Base-by-base conservation (phyloP, 768 basidiomycete species). In the Trametopsis cervina region DNA sequence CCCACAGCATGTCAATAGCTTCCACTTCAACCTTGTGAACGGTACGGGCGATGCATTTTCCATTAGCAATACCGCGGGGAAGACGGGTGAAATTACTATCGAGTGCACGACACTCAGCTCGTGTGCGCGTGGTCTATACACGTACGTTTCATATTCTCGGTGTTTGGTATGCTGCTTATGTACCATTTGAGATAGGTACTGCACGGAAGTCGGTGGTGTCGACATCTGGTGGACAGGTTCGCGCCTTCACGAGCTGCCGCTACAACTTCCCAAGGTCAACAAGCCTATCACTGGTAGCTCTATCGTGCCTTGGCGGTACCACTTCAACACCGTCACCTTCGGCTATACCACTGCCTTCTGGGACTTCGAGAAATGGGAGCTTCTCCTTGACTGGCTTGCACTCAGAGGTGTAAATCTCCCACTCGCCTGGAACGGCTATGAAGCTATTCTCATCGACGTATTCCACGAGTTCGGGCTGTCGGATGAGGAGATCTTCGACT, bases 171-270 rank as follows among this genome's bases (percentile, higher is more conserved):
- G 20, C 1, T 17, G 25, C 20, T 9, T n/a, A 24, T 10, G 25
- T 20, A 15, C 11, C 20, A n/a, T 38, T 3, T 23, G 15, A 18
- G 13, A 13, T 25, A 68, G 66, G 2, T 71, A 71, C 50, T 59
- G 68, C 35, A 69, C 66, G 2, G 60, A 65, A 21, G 57, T 61
- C 40, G 66, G 61, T 2, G 60, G 62, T 2, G 65, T 70, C 5
- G 69, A 71, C 40, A 71, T 71, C 44, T 71, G 67, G 66, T 71
- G 69, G 69, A 69, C 70, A 2, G 67, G 69, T 4, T 71, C 69
- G 4, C 63, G 69, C 24, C 62, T 71, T 17, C 49, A 60, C 20
- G 37, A 58, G 21, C 60, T 71, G 5, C 60, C 69, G 2, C 0
- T 49, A 0, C 35, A 44, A 11, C 52, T 71, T 3, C 70, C 69